Conservation (phyloP, 2,329 filamentous ascomycete genomes). For the Cadophora sp. region DNA sequence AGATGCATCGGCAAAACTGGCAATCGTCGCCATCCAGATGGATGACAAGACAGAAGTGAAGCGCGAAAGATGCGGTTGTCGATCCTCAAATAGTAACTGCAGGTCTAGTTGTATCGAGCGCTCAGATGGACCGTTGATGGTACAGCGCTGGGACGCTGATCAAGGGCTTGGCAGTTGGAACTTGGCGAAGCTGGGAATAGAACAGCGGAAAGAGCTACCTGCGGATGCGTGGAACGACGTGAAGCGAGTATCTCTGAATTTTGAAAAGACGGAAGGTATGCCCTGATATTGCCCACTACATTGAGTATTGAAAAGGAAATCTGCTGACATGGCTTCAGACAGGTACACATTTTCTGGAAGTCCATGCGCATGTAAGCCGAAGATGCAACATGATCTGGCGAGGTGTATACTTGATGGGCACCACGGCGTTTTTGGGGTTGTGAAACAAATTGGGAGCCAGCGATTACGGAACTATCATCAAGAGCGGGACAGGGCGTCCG, state of each 20-base stretch:
- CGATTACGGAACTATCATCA: slow-evolving; percentile 24
- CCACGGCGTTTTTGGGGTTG: slow-evolving; percentile 23
- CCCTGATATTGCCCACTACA: background rate
- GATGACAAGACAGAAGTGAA: slow-evolving; percentile 25
- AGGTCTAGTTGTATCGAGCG: slow-evolving; percentile 21
- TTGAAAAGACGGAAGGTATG: slow-evolving; percentile 25
- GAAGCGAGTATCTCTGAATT: slow-evolving; percentile 22
- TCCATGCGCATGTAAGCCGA: slow-evolving; percentile 22
- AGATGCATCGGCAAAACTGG: slow-evolving; percentile 22
- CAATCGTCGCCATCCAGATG: slow-evolving; percentile 25
- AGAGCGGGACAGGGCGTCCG: slow-evolving; percentile 15
- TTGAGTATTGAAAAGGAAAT: background rate
- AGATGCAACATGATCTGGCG: slow-evolving; percentile 24
- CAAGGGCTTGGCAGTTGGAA: slow-evolving; percentile 26
- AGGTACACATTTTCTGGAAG: slow-evolving; percentile 21
- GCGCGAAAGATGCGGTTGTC: slow-evolving; percentile 21
- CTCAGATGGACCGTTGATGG: slow-evolving; percentile 19
- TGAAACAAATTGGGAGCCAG: slow-evolving; percentile 27
- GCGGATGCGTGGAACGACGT: slow-evolving; percentile 22
- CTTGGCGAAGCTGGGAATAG: slow-evolving; percentile 21
- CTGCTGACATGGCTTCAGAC: slow-evolving; percentile 6
- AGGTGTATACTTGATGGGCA: slow-evolving; percentile 19
- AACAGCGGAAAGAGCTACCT: slow-evolving; percentile 23
- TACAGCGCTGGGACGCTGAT: slow-evolving; percentile 22
- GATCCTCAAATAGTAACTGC: slow-evolving; percentile 23